A percentile compares a stretch with the other conserved stretches of the same genome.
Conservation (phyloP, 176 grass and related monocot genomes). For the Aegilops bicornis region DNA sequence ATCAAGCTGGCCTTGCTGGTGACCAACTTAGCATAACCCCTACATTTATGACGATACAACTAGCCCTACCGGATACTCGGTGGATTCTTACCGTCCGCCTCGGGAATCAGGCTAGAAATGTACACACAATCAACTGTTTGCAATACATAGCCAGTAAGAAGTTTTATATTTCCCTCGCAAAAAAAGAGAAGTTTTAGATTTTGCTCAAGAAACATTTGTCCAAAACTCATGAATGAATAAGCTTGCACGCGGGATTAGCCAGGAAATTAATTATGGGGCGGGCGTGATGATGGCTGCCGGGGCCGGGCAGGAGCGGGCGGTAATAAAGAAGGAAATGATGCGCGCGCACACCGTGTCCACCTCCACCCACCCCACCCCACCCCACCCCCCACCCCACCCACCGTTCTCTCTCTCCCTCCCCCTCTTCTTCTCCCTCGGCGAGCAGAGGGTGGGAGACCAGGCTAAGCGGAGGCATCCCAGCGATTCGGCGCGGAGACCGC, state of each 20-base stretch:
- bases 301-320: not conserved
- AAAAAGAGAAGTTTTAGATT: not conserved
- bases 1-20: too few species aligned
- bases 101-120: too few species aligned
- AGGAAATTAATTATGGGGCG: not conserved
- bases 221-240: not conserved
- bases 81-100: not conserved
- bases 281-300: not conserved
- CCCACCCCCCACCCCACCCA: conserved; percentile 4
- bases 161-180: too few species aligned
- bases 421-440: not conserved
- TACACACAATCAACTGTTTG: too few species aligned
- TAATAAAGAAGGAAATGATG: conserved; percentile 61
- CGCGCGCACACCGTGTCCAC: conserved; percentile 45
- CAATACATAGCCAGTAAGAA: too few species aligned
- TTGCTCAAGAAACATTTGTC: not conserved
- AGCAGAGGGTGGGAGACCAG: not conserved
- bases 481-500: conserved; percentile 57
- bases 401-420: not conserved
- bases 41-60: too few species aligned
- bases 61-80: too few species aligned
- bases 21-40: too few species aligned
- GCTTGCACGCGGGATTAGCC: not conserved
- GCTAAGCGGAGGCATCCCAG: not conserved
- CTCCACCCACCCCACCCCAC: conserved; percentile 18